phyloP scores from a whole-genome alignment of 805 yeast species.

The baker's yeast (Saccharomyces cerevisiae) region DNA sequence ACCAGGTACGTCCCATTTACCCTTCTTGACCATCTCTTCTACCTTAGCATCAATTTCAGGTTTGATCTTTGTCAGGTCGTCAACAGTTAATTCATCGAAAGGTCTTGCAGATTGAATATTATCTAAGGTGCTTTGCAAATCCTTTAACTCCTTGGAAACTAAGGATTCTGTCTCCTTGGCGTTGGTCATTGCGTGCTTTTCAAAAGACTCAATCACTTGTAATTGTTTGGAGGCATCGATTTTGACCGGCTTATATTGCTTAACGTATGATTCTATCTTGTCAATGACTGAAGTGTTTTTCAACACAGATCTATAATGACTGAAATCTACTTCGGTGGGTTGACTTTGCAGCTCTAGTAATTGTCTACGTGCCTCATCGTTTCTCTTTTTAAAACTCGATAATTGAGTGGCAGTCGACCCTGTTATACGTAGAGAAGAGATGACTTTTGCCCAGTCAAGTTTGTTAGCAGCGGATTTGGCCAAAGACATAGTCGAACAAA shows the following conservation, averaged over 20 bases:
- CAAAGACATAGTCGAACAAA: conserved; percentile 22
- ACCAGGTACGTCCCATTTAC: conserved; percentile 97
- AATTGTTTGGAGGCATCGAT: conserved; percentile 83
- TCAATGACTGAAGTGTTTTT: conserved; percentile 74
- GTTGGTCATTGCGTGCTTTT: conserved; percentile 89
- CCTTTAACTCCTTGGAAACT: conserved; percentile 77
- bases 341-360: conserved; percentile 63
- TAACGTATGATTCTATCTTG: conserved; percentile 71
- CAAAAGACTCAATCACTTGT: conserved; percentile 87
- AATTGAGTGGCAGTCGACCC: conserved; percentile 86
- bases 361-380: conserved; percentile 91
- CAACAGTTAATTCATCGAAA: conserved; percentile 92
- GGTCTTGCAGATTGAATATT: conserved; percentile 97
- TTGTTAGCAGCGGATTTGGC: conserved; percentile 61
- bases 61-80: conserved; percentile 88
- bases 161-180: conserved; percentile 88
- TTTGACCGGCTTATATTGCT: conserved; percentile 71
- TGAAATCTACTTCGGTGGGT: conserved; percentile 72
- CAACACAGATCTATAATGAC: conserved; percentile 67
- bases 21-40: conserved; percentile 86
- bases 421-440: conserved; percentile 80
- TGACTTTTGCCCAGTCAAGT: conserved; percentile 91
- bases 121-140: conserved; percentile 77
- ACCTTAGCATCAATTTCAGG: conserved; percentile 98
- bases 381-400: conserved; percentile 93